A percentile compares a stretch with the other conserved stretches of the same genome.
phyloP scores from a whole-genome alignment of 1,139 yeast genomes.

The Suhomyces coccinellae region DNA sequence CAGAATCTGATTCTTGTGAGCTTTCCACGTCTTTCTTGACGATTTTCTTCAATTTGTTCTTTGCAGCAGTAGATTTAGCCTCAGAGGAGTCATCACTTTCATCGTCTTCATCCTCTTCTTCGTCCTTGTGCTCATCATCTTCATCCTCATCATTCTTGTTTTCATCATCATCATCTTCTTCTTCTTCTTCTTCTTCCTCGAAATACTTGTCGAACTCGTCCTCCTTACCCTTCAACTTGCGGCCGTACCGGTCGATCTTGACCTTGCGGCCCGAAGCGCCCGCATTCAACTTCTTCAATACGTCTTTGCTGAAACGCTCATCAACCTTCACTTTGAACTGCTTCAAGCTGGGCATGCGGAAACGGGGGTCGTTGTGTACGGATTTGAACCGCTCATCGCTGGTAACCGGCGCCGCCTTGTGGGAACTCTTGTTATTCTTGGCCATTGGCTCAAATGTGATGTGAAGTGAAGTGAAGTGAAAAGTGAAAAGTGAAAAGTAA shows the following conservation, averaged over 20 bases:
- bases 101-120: constrained; percentile 21
- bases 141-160: constrained; percentile 24
- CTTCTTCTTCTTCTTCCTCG: constrained; percentile 44
- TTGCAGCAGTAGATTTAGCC: constrained; percentile 10
- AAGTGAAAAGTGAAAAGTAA: too few species aligned
- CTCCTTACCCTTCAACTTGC: constrained; percentile 53
- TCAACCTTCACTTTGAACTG: constrained; percentile 79
- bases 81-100: too few species aligned
- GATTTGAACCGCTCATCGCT: constrained; percentile 75
- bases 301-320: constrained; percentile 77
- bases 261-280: constrained; percentile 49
- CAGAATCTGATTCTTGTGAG: constrained; percentile 2
- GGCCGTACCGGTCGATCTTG: constrained; percentile 83
- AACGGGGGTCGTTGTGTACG: constrained; percentile 87
- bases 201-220: constrained; percentile 66
- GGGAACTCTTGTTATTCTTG: constrained; percentile 15
- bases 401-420: constrained; percentile 37
- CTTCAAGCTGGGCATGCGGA: constrained; percentile 69
- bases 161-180: constrained; percentile 18
- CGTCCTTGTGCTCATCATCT: constrained; percentile 25
- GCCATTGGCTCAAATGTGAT: constrained; percentile 13
- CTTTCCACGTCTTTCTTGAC: constrained; percentile 10
- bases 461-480: too few species aligned
- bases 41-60: constrained; percentile 17
- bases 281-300: constrained; percentile 59